Evolutionary conservation across 352 stramenopile species (phyloP), one percentile per base, ranked within the genome.

Genomic region (Lagenidium sp.): DNA sequence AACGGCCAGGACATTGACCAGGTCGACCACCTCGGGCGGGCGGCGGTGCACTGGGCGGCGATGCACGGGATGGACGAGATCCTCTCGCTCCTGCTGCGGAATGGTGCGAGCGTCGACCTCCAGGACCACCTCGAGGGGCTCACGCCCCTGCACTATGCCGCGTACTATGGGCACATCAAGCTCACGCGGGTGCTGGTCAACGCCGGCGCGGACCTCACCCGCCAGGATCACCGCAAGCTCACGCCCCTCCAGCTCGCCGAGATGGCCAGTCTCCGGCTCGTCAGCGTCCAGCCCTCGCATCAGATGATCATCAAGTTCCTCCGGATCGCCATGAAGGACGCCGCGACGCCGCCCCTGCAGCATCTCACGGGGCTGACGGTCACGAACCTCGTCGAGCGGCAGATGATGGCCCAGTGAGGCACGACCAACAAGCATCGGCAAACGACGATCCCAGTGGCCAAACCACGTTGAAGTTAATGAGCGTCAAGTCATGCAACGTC

Each of bases 291-390:
- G 47, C 78, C 78, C n/a, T 83, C 73, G 16, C 78, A 91, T 36
- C 75, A 87, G 35, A 84, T 91, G 70, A 84, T 91, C 57, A 72
- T 82, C 45, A 85, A 85, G 47, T 87, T 82, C 42, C 44, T 91
- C n/a, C 75, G 78, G 29, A 70, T 77, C 20, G 60, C 73, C 23
- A 91, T 91, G 78, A 82, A 84, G 19, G 59, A 83, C 36, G 45
- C 68, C 19, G 75, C 57, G n/a, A 86, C 75, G 20, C 78, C 75
- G 35, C 70, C 75, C n/a, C 65, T 91, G 13, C 68, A 91, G 41
- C 61, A 88, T 55, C 73, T 81, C 18, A 80, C 73, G 1, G 78
- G 75, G 0, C 60, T 91, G 30, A 91, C 78, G 2, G 75, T 85
- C 46, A 56, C 65, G 15, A 68, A 70, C 21, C 50, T 87, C 8